Conservation (phyloP, 192 early-diverging fungal species). For the Coemansia sp. region DNA sequence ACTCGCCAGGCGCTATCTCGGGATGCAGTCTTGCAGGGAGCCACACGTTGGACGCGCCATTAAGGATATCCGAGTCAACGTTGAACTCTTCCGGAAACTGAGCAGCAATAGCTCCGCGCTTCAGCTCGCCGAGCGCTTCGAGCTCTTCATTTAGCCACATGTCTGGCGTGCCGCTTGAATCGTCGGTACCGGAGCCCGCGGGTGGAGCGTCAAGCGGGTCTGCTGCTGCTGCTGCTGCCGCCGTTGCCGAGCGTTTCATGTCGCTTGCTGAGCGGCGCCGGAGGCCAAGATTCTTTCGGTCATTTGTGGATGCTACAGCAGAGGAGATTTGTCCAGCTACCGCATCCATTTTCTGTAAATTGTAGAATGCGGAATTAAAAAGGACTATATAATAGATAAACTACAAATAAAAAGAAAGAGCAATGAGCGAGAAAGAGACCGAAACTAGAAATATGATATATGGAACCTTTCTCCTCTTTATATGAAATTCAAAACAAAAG, state of each 20-base stretch:
- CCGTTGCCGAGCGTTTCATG: slow-evolving; percentile 5
- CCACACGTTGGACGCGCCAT: slow-evolving; percentile 53
- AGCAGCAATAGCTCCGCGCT: slow-evolving; percentile 54
- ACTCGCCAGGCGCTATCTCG: slow-evolving; percentile 58
- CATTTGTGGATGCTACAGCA: background rate
- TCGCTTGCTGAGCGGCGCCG: slow-evolving; percentile 20
- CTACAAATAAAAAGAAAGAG: background rate
- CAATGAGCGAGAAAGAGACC: background rate
- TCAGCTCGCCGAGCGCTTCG: slow-evolving; percentile 54
- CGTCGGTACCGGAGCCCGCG: background rate
- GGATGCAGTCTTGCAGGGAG: slow-evolving; percentile 60
- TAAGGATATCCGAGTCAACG: slow-evolving; percentile 47
- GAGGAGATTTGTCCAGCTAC: background rate
- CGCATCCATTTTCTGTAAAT: background rate
- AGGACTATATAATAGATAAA: background rate
- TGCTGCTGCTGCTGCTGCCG: slow-evolving; percentile 1
- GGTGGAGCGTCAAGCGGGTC: background rate
- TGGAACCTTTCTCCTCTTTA: no score
- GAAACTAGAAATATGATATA: background rate
- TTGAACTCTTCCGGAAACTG: slow-evolving; percentile 58
- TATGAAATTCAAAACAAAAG: no score
- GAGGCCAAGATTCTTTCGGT: background rate
- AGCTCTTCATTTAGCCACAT: slow-evolving; percentile 44
- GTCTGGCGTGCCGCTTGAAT: background rate
- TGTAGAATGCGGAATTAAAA: background rate